These are phyloP conservation scores for Elsinoe necatrix DNA, from an alignment of 2,329 filamentous ascomycete species.

Conservation along the genomic window DNA sequence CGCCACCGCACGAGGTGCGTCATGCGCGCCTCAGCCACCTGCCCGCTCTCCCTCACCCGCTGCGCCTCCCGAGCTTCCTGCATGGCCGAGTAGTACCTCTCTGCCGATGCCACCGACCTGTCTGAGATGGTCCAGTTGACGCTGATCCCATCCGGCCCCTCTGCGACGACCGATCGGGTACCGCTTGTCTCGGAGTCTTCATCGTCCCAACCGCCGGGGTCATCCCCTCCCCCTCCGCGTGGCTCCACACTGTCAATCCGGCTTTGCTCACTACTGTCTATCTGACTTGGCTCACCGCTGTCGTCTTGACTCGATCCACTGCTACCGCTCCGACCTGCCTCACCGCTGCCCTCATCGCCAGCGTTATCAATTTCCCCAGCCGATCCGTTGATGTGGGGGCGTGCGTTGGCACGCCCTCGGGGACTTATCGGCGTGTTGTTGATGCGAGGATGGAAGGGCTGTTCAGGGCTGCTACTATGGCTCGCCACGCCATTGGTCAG, in stretches of 20 bases:
- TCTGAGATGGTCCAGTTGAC: background rate
- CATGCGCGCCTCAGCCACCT: background rate
- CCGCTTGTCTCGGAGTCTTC: background rate
- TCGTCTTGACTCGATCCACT: no score
- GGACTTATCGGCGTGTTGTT: background rate
- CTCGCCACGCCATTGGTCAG: background rate
- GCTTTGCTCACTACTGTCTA: background rate
- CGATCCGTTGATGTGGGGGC: background rate
- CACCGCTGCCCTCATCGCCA: background rate
- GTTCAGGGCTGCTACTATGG: background rate
- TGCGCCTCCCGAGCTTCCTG: background rate
- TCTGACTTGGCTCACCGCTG: background rate
- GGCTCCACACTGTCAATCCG: background rate
- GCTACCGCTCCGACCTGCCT: background rate
- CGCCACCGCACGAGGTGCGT: background rate
- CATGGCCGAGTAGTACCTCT: background rate
- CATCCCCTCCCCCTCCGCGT: background rate
- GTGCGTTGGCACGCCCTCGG: background rate
- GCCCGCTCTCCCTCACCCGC: background rate
- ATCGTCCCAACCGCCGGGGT: background rate
- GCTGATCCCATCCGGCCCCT: background rate
- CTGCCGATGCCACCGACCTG: background rate
- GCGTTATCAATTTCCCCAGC: background rate
- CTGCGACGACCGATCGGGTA: background rate
- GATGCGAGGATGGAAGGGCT: background rate